phyloP scores from a whole-genome alignment of 1,284 basidiomycete genomes.

The Marasmius fiardii region DNA sequence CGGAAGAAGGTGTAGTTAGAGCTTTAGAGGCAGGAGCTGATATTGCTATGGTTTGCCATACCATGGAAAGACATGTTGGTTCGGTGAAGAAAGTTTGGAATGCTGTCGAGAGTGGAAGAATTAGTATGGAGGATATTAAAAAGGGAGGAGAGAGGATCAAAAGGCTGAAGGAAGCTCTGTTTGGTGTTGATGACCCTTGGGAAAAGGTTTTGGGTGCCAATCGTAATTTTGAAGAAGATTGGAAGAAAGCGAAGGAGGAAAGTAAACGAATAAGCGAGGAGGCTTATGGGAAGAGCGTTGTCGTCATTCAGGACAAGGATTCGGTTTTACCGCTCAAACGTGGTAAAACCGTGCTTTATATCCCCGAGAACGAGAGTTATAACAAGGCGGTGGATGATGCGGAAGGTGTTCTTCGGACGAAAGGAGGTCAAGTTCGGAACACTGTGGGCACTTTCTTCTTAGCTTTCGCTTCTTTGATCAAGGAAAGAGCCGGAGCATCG shows the following conservation, averaged over 20 bases:
- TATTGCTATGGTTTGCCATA: constrained; percentile 70
- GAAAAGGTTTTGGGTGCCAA: background rate
- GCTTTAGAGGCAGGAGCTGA: constrained; percentile 62
- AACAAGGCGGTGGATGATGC: constrained; percentile 62
- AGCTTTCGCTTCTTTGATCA: constrained; percentile 41
- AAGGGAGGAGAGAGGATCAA: constrained; percentile 43
- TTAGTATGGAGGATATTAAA: constrained; percentile 36
- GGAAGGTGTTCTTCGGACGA: constrained; percentile 40
- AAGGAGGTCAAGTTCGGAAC: constrained; percentile 45
- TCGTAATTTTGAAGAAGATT: constrained; percentile 21
- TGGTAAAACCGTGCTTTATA: constrained; percentile 42
- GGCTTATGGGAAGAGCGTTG: constrained; percentile 45
- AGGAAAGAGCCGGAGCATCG: constrained; percentile 25
- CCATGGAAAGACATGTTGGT: constrained; percentile 45
- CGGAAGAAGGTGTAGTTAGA: constrained; percentile 50
- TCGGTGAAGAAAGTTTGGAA: constrained; percentile 49
- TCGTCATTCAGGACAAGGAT: constrained; percentile 40
- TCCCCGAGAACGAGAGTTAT: constrained; percentile 51
- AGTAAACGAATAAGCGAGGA: constrained; percentile 39
- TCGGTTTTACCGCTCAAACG: constrained; percentile 34
- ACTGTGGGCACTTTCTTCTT: constrained; percentile 54
- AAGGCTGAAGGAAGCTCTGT: constrained; percentile 44
- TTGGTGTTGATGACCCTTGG: constrained; percentile 29
- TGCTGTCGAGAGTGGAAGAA: constrained; percentile 40
- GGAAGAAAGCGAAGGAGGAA: constrained; percentile 33